phyloP scores from a whole-genome alignment of 2,329 filamentous ascomycete genomes.

The Venturia oleaginea region DNA sequence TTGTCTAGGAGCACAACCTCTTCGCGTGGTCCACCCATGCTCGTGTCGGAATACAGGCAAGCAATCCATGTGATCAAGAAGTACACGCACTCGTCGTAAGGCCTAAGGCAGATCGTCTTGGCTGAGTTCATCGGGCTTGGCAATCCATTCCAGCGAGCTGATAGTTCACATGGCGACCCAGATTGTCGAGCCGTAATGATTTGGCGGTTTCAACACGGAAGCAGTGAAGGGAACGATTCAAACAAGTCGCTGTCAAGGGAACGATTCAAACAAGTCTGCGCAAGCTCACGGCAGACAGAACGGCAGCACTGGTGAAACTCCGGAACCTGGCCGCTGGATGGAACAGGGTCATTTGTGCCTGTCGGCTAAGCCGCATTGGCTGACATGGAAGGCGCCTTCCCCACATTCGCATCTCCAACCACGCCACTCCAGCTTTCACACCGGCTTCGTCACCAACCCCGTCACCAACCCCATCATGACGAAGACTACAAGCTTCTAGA shows the following conservation, averaged over 20 bases:
- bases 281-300: background rate
- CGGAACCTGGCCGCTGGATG: background rate
- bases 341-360: background rate
- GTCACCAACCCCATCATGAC: too few relatives aligned
- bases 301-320: background rate
- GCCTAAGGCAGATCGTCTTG: background rate
- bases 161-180: background rate
- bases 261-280: too few relatives aligned
- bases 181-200: too few relatives aligned
- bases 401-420: conserved; percentile 2
- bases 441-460: background rate
- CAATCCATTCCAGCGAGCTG: background rate
- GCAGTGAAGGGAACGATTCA: too few relatives aligned
- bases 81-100: background rate
- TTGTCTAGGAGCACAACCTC: background rate
- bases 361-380: background rate
- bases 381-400: background rate
- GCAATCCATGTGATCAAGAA: background rate
- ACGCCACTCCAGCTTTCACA: background rate
- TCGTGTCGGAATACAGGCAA: background rate
- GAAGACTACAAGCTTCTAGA: too few relatives aligned
- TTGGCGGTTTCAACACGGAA: background rate
- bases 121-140: conserved; percentile 2
- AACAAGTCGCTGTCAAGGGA: too few relatives aligned
- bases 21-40: background rate